These are phyloP conservation scores for Andrographis paniculata DNA, from an alignment of 305 asterid species.

Conservation along the genomic window DNA sequence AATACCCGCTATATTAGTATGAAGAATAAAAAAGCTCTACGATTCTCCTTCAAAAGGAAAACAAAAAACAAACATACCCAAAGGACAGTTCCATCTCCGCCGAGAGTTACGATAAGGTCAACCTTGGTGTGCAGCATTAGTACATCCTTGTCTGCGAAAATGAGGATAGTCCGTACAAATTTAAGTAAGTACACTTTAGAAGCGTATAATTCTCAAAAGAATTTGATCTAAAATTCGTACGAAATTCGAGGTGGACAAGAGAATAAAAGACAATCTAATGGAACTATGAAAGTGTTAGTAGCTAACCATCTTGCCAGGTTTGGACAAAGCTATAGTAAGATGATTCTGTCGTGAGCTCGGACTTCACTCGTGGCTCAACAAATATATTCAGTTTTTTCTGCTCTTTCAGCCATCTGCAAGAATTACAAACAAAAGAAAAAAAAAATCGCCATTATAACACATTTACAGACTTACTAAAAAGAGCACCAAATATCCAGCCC, in stretches of 20 bases:
- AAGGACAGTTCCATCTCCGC: conserved; percentile 99
- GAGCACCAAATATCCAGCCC: conserved; percentile 1
- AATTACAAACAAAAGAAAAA: no score
- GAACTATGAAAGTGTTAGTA: conserved; percentile 11
- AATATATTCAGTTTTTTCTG: conserved; percentile 57
- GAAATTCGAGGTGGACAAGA: conserved; percentile 2
- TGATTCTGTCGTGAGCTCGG: conserved; percentile 75
- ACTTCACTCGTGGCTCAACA: conserved; percentile 85
- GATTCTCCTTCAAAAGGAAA: not conserved
- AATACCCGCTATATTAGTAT: no score
- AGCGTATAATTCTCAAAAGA: conserved; percentile 4
- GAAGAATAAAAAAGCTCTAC: not conserved
- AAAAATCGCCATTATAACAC: conserved; percentile 5
- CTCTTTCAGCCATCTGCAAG: conserved; percentile 87
- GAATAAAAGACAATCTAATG: not conserved
- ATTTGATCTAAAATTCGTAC: no score
- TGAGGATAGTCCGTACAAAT: not conserved
- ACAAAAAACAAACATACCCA: conserved; percentile 57
- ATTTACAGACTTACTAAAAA: not conserved
- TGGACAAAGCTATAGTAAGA: conserved; percentile 65
- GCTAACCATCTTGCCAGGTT: conserved; percentile 82
- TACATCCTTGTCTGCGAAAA: conserved; percentile 61
- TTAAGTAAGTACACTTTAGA: not conserved
- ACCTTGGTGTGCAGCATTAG: conserved; percentile 72
- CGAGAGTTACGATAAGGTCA: conserved; percentile 89